These are phyloP conservation scores for Populus tremula DNA, from an alignment of 345 rosid species.

Conservation along the genomic window DNA sequence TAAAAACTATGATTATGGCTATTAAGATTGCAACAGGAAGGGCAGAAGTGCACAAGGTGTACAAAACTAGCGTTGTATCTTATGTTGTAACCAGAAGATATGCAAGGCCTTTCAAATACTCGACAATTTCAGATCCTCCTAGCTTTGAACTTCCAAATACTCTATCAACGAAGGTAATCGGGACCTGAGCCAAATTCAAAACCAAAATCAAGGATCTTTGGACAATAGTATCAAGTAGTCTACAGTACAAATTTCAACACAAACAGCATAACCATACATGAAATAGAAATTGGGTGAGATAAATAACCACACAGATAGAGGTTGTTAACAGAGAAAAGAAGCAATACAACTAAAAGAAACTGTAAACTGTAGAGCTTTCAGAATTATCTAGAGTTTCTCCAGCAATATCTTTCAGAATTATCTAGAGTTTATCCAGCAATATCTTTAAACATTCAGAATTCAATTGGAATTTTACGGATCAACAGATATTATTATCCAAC, in stretches of 20 bases:
- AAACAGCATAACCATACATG: not conserved
- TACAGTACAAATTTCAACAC: not conserved
- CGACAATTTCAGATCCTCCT: conserved; percentile 96
- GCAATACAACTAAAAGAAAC: not conserved
- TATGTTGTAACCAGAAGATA: conserved; percentile 82
- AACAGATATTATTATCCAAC: not conserved
- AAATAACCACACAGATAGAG: too few species aligned
- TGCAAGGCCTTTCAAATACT: conserved; percentile 82
- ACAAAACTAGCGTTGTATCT: not conserved
- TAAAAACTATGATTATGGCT: too few species aligned
- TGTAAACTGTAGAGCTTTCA: not conserved
- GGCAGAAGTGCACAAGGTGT: not conserved
- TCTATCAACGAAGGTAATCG: conserved; percentile 88
- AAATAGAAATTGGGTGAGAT: not conserved
- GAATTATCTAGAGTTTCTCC: not conserved
- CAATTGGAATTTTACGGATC: not conserved
- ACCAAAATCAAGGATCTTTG: not conserved
- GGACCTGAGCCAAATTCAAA: conserved; percentile 55
- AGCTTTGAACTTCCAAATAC: conserved; percentile 95
- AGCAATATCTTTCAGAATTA: not conserved
- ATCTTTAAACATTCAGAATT: not conserved
- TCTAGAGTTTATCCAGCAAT: not conserved
- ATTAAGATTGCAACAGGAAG: too few species aligned
- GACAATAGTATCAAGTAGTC: not conserved
- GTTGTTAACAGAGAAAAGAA: not conserved